Base-by-base conservation (phyloP, 352 stramenopile species). In the Phytophthora colocasiae region DNA sequence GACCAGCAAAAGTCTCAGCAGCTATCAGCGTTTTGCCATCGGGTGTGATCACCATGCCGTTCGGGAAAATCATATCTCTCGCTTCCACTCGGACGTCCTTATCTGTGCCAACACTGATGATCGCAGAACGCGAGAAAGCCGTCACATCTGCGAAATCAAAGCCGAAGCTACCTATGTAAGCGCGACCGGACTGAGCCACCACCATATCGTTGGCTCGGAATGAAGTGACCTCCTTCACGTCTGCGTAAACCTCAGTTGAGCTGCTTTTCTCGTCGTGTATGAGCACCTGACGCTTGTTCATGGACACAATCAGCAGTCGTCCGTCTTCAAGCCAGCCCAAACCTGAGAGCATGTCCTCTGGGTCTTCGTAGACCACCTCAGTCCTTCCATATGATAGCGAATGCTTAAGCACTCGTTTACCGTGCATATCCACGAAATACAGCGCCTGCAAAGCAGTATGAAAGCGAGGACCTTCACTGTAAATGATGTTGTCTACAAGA, bases 1-100 rank as follows among this genome's bases (percentile, higher is more conserved):
- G 19, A 10, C 63, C 71, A 4, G 54, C 48, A 47, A 88, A 88
- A 12, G 80, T 89, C 66, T 89, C 80, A 19, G 74, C 82, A 2
- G 81, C 66, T 48, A 91, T 89, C 27, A 91, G 62, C 56, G 80
- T 87, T 68, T 84, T 89, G 31, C 78, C 78, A 49, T 91, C 80
- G 0, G 82, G 80, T 1, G 82, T 91, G 62, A 91, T 83, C 17
- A 89, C 82, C 19, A 62, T 65, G 9, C 82, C 82, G 48, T 89
- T 91, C 6, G 80, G 82, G 52, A 89, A 89, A 41, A 91, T 71
- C 71, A 91, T 71, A 19, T n/a, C n/a, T 75, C 63, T 74, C 2
- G 78, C 65, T 32, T 87, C 78, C 39, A 91, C 80, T 3, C 72
- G 69, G 15, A 85, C 62, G 15, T 65, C 69, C 5, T 56, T 50